phyloP scores from a whole-genome alignment of 139 green algal genomes.

The Chlamydomonas eustigma region DNA sequence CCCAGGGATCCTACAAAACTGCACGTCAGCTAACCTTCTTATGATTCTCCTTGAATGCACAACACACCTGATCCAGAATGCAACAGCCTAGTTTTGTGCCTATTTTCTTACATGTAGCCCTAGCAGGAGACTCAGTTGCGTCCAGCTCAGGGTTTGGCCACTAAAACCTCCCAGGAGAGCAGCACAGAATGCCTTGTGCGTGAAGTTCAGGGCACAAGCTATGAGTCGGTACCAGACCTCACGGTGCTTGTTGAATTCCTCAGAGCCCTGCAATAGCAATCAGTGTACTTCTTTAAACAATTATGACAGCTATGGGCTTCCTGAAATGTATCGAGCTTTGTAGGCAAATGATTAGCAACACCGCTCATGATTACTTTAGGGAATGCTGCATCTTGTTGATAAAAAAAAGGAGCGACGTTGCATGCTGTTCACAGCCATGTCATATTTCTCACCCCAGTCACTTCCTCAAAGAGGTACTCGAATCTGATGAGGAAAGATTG shows the following conservation, averaged over 20 bases:
- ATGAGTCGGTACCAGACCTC: not conserved
- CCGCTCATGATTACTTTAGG: too few species aligned
- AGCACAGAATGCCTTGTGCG: constrained; percentile 6
- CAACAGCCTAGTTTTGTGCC: not conserved
- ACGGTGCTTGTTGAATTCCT: not conserved
- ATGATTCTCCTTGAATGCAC: not conserved
- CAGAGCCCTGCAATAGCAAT: not conserved
- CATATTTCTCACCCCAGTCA: too few species aligned
- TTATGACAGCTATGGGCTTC: too few species aligned
- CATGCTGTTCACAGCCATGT: too few species aligned
- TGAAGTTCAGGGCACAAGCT: not conserved
- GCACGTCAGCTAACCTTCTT: not conserved
- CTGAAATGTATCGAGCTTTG: too few species aligned
- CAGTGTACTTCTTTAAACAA: too few species aligned
- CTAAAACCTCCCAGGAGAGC: not conserved
- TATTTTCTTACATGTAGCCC: constrained; percentile 1
- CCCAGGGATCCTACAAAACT: not conserved
- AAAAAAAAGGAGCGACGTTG: too few species aligned
- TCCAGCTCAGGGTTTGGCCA: not conserved
- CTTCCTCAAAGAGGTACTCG: too few species aligned
- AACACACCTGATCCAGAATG: not conserved
- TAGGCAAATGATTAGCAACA: too few species aligned
- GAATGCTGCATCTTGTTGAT: too few species aligned
- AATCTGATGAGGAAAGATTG: too few species aligned
- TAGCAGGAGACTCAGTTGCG: constrained; percentile 3